Percentiles rank a stretch among this genome's conserved stretches.
phyloP scores from a whole-genome alignment of 805 yeast genomes.

The Candida germanica region DNA sequence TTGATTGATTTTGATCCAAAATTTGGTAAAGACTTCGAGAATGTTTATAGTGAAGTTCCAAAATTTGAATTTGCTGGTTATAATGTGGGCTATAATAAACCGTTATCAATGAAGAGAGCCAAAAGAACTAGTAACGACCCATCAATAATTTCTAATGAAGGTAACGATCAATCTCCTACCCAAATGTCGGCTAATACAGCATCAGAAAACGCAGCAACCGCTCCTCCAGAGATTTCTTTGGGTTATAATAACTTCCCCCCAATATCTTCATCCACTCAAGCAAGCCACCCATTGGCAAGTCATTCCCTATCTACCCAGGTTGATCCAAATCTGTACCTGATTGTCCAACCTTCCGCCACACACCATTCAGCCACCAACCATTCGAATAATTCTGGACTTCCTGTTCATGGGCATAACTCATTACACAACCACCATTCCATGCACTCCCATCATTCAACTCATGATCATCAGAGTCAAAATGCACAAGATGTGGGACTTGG shows the following conservation, averaged over 20 bases:
- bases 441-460: no score
- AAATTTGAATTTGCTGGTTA: slow-evolving; percentile 31
- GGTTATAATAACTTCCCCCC: slow-evolving; percentile 3
- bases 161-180: not conserved
- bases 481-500: slow-evolving; percentile 3
- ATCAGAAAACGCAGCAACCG: not conserved
- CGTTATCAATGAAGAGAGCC: slow-evolving; percentile 15
- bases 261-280: slow-evolving; percentile 18
- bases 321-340: slow-evolving; percentile 2
- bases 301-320: not conserved
- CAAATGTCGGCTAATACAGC: not conserved
- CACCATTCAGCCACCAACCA: not conserved
- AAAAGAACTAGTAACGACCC: slow-evolving; percentile 1
- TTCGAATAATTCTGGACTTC: not conserved
- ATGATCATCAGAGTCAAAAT: not conserved
- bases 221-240: slow-evolving; percentile 4
- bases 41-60: slow-evolving; percentile 29
- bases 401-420: slow-evolving; percentile 1
- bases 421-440: no score
- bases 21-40: slow-evolving; percentile 29
- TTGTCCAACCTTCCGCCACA: not conserved
- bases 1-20: slow-evolving; percentile 24
- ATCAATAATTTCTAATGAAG: no score
- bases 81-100: slow-evolving; percentile 23
- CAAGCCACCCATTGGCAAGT: slow-evolving; percentile 8